These are phyloP conservation scores for Cladophialophora psammophila DNA, from an alignment of 2,329 filamentous ascomycete species.

Conservation along the genomic window DNA sequence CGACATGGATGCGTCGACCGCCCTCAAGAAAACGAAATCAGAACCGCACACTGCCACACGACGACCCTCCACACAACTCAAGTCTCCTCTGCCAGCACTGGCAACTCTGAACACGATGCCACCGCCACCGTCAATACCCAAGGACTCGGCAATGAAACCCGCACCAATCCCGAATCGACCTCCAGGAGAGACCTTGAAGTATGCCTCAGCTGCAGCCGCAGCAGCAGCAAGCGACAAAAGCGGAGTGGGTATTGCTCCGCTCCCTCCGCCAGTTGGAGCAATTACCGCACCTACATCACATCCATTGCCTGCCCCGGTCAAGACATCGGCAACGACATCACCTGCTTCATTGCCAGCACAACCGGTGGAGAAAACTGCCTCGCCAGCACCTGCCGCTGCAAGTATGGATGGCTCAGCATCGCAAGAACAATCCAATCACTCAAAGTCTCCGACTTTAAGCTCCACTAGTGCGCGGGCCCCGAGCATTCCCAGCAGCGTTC, in stretches of 20 bases:
- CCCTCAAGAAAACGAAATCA: conserved; percentile 64
- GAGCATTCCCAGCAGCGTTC: conserved; percentile 50
- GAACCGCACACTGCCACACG: conserved; percentile 66
- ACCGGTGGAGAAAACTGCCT: conserved; percentile 52
- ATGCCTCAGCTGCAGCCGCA: conserved; percentile 93
- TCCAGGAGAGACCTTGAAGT: conserved; percentile 90
- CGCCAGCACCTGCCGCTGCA: conserved; percentile 45
- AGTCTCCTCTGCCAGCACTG: conserved; percentile 85
- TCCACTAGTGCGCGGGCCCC: conserved; percentile 54
- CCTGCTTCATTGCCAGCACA: conserved; percentile 60
- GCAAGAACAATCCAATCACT: conserved; percentile 46
- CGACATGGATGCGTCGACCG: conserved; percentile 55
- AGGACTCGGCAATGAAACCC: conserved; percentile 82
- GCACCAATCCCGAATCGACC: conserved; percentile 83
- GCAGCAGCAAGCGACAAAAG: conserved; percentile 91
- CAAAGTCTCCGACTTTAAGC: conserved; percentile 61
- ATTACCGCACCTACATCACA: conserved; percentile 55
- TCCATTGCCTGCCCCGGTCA: conserved; percentile 58
- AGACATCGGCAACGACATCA: conserved; percentile 66
- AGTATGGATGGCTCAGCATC: conserved; percentile 51
- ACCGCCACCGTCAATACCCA: conserved; percentile 49
- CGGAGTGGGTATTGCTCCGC: conserved; percentile 85
- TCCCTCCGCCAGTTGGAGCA: conserved; percentile 84
- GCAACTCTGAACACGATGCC: conserved; percentile 79
- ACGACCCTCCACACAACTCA: conserved; percentile 86